Conservation (phyloP, 2,329 filamentous ascomycete species). For the Ceratocystis ficicola region DNA sequence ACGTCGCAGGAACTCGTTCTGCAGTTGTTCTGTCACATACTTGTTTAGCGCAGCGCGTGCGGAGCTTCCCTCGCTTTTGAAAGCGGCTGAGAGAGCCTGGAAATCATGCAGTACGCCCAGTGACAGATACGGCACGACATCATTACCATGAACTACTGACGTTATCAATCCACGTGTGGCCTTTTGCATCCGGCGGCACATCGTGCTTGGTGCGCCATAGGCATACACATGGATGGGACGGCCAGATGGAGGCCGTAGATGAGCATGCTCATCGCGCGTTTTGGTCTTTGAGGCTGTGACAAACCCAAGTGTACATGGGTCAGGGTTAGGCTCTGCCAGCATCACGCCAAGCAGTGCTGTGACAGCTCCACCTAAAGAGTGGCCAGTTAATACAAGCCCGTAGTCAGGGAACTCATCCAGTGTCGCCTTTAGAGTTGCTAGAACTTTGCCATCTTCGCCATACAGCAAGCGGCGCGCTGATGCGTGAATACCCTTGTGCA, state of each 20-base stretch:
- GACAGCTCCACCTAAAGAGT: constrained; percentile 58
- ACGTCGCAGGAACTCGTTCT: constrained; percentile 47
- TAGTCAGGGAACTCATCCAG: constrained; percentile 57
- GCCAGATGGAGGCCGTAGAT: constrained; percentile 40
- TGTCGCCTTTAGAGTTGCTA: constrained; percentile 53
- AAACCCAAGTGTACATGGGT: constrained; percentile 40
- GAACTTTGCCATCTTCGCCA: constrained; percentile 53
- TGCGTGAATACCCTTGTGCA: constrained; percentile 63
- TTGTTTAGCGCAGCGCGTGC: constrained; percentile 55
- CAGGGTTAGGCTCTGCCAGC: constrained; percentile 50
- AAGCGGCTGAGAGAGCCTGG: constrained; percentile 57
- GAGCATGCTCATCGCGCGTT: constrained; percentile 14
- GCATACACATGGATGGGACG: constrained; percentile 68
- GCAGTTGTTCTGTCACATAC: constrained; percentile 53
- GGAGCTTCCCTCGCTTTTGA: constrained; percentile 57
- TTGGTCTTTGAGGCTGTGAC: constrained; percentile 43
- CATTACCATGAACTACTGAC: constrained; percentile 58
- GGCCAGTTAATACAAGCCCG: constrained; percentile 55
- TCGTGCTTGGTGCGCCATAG: constrained; percentile 61
- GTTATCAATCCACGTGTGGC: constrained; percentile 64
- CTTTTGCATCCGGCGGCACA: constrained; percentile 56
- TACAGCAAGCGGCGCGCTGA: constrained; percentile 56
- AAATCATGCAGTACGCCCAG: constrained; percentile 64
- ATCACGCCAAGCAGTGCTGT: constrained; percentile 59
- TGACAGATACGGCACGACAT: constrained; percentile 62